Conservation (phyloP, 208 protist genomes). For the Trypanosoma theileri region DNA sequence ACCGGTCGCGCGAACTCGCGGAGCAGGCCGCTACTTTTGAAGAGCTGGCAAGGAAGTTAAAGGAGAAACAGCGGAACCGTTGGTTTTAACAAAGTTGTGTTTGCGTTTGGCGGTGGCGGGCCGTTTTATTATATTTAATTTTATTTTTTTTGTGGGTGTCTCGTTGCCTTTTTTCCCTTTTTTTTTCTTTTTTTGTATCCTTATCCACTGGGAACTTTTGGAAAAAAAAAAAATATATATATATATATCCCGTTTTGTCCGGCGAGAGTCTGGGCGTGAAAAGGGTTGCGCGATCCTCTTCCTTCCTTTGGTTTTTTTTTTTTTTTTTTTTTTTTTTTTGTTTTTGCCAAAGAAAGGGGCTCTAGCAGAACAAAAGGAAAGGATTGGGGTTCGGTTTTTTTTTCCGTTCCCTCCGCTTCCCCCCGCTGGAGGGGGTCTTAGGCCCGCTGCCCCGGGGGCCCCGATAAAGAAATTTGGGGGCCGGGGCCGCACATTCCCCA, state of each 20-base stretch:
- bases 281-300: too few relatives aligned
- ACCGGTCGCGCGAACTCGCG: constrained; percentile 65
- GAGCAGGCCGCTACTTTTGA: constrained; percentile 75
- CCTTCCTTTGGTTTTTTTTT: constrained; percentile 17
- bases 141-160: too few relatives aligned
- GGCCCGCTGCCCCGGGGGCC: too few relatives aligned
- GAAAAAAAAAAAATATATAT: too few relatives aligned
- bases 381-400: neutral
- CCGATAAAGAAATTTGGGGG: too few relatives aligned
- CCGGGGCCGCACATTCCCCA: too few relatives aligned
- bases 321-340: constrained; percentile 14
- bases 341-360: neutral
- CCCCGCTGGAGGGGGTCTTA: too few relatives aligned
- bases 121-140: too few relatives aligned
- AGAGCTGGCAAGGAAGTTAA: constrained; percentile 62
- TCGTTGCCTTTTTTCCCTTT: neutral
- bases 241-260: too few relatives aligned
- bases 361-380: neutral
- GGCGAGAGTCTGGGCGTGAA: too few relatives aligned
- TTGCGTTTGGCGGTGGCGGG: too few relatives aligned
- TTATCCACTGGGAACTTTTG: too few relatives aligned
- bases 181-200: neutral
- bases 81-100: constrained; percentile 49
- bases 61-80: constrained; percentile 74
- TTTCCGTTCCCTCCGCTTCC: neutral